A percentile compares a stretch with the other conserved stretches of the same genome.
phyloP scores from a whole-genome alignment of 148 eudicot species.

The Tetragonia tetragonoides region DNA sequence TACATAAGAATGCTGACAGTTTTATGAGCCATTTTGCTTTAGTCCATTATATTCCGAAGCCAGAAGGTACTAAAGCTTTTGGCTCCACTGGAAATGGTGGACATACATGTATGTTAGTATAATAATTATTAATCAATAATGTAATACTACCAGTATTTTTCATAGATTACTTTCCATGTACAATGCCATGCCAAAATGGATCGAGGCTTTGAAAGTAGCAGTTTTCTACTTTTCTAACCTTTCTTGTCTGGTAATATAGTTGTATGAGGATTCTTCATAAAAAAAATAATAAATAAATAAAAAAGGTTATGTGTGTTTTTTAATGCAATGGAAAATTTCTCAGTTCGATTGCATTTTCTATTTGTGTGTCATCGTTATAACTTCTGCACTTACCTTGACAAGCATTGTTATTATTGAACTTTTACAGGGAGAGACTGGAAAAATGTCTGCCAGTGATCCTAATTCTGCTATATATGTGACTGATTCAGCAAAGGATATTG shows the following conservation, averaged over 20 bases:
- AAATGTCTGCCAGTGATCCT: slow-evolving; percentile 98
- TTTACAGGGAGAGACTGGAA: slow-evolving; percentile 88
- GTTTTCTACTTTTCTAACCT: no score
- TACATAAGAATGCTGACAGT: no score
- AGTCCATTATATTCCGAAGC: no score
- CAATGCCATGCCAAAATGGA: background rate
- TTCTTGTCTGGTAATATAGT: background rate
- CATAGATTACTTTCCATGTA: background rate
- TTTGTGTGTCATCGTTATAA: background rate
- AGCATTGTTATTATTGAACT: background rate
- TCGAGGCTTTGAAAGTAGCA: background rate
- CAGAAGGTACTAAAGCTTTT: no score
- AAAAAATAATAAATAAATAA: no score
- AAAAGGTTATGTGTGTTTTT: no score
- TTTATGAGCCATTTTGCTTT: no score
- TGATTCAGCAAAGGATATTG: slow-evolving; percentile 82
- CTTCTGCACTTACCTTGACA: slow-evolving; percentile 7
- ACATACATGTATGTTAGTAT: no score
- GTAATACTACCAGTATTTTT: background rate
- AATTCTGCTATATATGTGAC: slow-evolving; percentile 96
- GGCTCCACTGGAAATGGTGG: no score
- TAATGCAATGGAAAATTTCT: background rate
- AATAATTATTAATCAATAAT: no score
- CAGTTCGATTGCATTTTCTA: background rate
- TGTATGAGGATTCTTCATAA: no score